These are phyloP conservation scores for Alternaria postmessia DNA, from an alignment of 2,329 filamentous ascomycete genomes.

Conservation along the genomic window DNA sequence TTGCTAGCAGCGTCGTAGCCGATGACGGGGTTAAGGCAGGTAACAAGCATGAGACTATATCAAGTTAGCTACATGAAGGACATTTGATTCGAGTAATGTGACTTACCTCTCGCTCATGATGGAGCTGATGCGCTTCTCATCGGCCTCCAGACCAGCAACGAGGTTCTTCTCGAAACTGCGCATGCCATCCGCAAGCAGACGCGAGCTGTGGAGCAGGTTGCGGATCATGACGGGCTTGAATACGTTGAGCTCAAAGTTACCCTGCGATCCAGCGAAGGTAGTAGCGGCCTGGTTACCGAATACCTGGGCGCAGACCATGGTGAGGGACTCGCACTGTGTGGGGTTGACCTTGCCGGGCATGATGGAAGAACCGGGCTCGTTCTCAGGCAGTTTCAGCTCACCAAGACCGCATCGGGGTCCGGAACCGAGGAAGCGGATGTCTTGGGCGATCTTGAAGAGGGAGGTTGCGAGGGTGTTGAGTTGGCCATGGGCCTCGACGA, in stretches of 20 bases:
- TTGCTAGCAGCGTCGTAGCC: constrained; percentile 47
- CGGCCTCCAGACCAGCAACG: constrained; percentile 85
- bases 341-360: constrained; percentile 99
- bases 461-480: constrained; percentile 92
- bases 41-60: constrained; percentile 91
- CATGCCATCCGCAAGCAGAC: constrained; percentile 92
- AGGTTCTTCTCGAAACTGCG: constrained; percentile 94
- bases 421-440: constrained; percentile 95
- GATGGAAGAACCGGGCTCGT: constrained; percentile 96
- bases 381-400: constrained; percentile 92
- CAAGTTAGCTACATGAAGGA: constrained; percentile 15
- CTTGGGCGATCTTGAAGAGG: constrained; percentile 97
- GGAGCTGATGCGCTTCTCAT: constrained; percentile 88
- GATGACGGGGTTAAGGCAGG: constrained; percentile 64
- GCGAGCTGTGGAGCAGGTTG: constrained; percentile 91
- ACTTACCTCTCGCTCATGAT: constrained; percentile 93
- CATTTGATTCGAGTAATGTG: not conserved
- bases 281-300: constrained; percentile 96
- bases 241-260: constrained; percentile 98
- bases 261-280: constrained; percentile 94
- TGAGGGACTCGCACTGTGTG: constrained; percentile 96
- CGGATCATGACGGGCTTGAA: constrained; percentile 98
- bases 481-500: constrained; percentile 91
- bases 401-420: constrained; percentile 95
- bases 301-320: constrained; percentile 97